These are phyloP conservation scores for Thraustochytrium sp. DNA, from an alignment of 352 stramenopile species.

Conservation along the genomic window DNA sequence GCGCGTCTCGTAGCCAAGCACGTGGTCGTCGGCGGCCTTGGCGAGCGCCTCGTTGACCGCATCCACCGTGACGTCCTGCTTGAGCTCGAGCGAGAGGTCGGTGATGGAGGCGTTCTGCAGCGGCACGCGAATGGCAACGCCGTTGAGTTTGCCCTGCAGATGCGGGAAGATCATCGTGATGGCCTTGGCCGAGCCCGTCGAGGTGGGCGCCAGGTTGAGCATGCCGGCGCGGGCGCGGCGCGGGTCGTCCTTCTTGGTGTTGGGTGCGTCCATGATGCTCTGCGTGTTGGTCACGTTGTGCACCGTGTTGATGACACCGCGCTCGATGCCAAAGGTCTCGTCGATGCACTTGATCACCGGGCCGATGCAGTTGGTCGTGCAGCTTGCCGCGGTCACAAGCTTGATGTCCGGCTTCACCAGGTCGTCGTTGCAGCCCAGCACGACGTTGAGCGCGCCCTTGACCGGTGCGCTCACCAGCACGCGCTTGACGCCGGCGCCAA, in stretches of 20 bases:
- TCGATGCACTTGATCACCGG: constrained; percentile 66
- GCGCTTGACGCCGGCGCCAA: constrained; percentile 58
- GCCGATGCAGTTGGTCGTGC: constrained; percentile 67
- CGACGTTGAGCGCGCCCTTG: constrained; percentile 61
- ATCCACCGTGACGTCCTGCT: constrained; percentile 68
- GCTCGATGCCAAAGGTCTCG: constrained; percentile 67
- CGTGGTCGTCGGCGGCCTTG: constrained; percentile 72
- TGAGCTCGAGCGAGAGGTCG: constrained; percentile 86
- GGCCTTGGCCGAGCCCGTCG: constrained; percentile 64
- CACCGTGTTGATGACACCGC: constrained; percentile 72
- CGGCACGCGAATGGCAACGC: constrained; percentile 95
- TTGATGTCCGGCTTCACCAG: constrained; percentile 56
- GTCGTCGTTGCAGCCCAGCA: constrained; percentile 63
- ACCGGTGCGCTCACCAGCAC: constrained; percentile 62
- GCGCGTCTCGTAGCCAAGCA: constrained; percentile 71
- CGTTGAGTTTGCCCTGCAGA: constrained; percentile 93
- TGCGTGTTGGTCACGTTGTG: constrained; percentile 73
- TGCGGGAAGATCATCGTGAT: constrained; percentile 80
- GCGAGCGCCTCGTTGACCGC: constrained; percentile 69
- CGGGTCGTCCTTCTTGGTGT: constrained; percentile 59
- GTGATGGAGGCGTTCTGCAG: constrained; percentile 96
- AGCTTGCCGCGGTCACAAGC: constrained; percentile 64
- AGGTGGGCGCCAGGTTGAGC: constrained; percentile 67
- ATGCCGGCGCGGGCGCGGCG: constrained; percentile 64
- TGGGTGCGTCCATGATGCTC: constrained; percentile 61